Evolutionary conservation across 176 grass and related monocot species (phyloP).

Genomic region (Oryza meridionalis): DNA sequence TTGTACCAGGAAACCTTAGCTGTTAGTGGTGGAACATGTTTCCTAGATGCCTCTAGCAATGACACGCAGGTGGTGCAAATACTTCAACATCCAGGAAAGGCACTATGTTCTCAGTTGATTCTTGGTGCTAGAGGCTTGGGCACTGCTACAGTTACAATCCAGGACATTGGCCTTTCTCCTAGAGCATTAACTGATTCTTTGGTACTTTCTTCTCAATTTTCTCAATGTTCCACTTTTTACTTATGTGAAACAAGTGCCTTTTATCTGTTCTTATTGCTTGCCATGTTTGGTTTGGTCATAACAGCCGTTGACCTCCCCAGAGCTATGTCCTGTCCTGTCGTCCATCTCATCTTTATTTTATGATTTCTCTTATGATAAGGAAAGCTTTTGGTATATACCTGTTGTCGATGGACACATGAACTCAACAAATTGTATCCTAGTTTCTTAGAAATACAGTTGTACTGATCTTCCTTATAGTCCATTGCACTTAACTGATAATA

Average conservation of each 20-base stretch:
- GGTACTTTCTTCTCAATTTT: constrained; percentile 53
- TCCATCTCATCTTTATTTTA: constrained; percentile 8
- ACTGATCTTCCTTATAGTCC: not conserved
- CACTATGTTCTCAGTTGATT: constrained; percentile 74
- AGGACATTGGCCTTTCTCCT: constrained; percentile 92
- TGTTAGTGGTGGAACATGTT: constrained; percentile 92
- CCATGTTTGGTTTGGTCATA: constrained; percentile 34
- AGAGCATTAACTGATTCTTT: constrained; percentile 59
- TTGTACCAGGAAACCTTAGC: constrained; percentile 72
- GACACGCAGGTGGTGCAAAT: constrained; percentile 75
- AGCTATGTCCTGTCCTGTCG: not conserved
- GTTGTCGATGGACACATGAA: not conserved
- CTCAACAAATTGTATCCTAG: not conserved
- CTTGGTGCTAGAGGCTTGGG: constrained; percentile 82
- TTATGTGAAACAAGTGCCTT: constrained; percentile 25
- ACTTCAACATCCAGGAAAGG: constrained; percentile 66
- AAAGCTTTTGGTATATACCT: constrained; percentile 8
- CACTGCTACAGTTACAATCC: constrained; percentile 64
- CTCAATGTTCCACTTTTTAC: constrained; percentile 19
- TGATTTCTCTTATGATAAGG: constrained; percentile 35
- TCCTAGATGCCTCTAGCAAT: constrained; percentile 87
- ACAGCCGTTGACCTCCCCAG: not conserved
- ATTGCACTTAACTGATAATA: constrained; percentile 19
- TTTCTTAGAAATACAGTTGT: constrained; percentile 13
- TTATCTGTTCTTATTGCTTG: constrained; percentile 10